A percentile compares a stretch with the other conserved stretches of the same genome.
These are phyloP conservation scores for Sabuloglossum arenarium DNA, from an alignment of 495 filamentous ascomycete genomes.

Conservation along the genomic window DNA sequence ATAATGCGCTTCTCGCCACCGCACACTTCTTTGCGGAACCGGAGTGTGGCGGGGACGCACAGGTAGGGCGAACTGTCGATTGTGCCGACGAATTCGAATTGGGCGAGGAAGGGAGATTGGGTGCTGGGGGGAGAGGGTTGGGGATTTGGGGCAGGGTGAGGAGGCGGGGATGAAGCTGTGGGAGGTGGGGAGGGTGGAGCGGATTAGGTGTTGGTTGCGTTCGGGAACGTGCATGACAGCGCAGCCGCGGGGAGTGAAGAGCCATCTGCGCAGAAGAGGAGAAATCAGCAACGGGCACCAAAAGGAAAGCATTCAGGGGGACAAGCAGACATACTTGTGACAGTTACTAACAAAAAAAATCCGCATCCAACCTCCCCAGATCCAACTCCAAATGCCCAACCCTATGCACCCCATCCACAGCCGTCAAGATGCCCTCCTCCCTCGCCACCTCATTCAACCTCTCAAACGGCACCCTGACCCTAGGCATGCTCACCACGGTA, in stretches of 20 bases:
- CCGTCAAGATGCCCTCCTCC: slow-evolving; percentile 36
- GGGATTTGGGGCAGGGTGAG: neutral
- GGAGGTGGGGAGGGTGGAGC: slow-evolving; percentile 55
- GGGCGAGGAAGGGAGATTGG: slow-evolving; percentile 15
- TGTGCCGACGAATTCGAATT: slow-evolving; percentile 21
- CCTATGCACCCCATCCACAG: slow-evolving; percentile 69
- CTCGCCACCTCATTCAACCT: slow-evolving; percentile 36
- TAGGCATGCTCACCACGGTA: slow-evolving; percentile 51
- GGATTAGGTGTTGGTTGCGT: slow-evolving; percentile 51
- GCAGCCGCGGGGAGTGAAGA: slow-evolving; percentile 60
- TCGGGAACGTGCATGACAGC: slow-evolving; percentile 60
- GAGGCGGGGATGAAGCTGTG: slow-evolving; percentile 26
- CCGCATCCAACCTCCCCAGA: slow-evolving; percentile 39
- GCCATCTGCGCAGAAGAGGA: slow-evolving; percentile 34
- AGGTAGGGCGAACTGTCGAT: slow-evolving; percentile 18
- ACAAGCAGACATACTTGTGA: slow-evolving; percentile 42
- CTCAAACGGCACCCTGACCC: slow-evolving; percentile 62
- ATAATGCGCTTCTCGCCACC: slow-evolving; percentile 56
- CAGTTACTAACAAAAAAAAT: slow-evolving; percentile 72
- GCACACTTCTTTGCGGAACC: slow-evolving; percentile 10
- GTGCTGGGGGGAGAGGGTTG: slow-evolving; percentile 13
- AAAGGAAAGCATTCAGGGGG: neutral
- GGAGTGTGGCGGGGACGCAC: slow-evolving; percentile 18
- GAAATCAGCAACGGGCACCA: neutral
- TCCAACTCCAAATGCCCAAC: slow-evolving; percentile 57